Percentiles rank a stretch among this genome's conserved stretches.
Evolutionary conservation across 148 eudicot species (phyloP).

Genomic region (Rhododendron molle): DNA sequence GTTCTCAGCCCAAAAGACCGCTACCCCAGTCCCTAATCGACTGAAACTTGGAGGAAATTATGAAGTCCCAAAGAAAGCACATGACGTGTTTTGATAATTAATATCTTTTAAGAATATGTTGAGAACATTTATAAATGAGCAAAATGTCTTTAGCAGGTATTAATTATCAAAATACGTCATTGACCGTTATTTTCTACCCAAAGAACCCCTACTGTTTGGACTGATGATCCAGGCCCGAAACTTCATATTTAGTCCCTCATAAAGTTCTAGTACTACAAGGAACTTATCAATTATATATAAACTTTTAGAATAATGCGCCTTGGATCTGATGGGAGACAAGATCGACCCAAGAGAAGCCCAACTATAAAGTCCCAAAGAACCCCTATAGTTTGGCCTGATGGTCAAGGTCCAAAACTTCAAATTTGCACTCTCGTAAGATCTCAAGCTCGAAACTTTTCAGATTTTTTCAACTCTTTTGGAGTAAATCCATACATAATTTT

Average conservation of each 20-base stretch:
- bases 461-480: background rate
- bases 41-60: background rate
- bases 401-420: background rate
- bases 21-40: background rate
- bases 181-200: no score
- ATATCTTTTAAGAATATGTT: accelerated
- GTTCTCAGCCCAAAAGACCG: background rate
- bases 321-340: background rate
- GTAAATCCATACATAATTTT: no score
- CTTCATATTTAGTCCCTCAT: no score
- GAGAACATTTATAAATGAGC: no score
- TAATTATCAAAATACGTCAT: no score
- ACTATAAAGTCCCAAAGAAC: background rate
- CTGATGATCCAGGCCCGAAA: no score
- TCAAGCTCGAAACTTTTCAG: no score
- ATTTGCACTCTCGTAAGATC: background rate
- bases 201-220: no score
- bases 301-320: background rate
- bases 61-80: no score
- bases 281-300: no score
- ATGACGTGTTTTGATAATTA: no score
- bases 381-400: background rate
- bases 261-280: no score
- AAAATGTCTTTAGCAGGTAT: accelerated
- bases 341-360: background rate